Evolutionary conservation across 345 rosid genomes (phyloP).

Genomic region (Acer yangbiense): DNA sequence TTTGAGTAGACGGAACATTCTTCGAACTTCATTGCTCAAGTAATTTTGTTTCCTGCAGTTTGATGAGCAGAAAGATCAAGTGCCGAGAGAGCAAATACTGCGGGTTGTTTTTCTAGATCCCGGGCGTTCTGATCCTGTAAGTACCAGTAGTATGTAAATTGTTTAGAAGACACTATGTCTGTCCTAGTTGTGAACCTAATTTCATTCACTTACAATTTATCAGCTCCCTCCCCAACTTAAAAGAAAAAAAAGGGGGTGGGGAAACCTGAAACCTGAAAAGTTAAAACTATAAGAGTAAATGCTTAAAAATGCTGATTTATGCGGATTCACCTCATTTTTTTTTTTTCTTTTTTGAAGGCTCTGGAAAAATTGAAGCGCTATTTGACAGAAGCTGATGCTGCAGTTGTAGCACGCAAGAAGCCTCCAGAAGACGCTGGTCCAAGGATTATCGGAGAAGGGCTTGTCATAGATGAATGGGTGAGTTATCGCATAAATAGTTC

Average conservation of each 20-base stretch:
- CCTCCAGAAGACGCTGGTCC: slow-evolving; percentile 87
- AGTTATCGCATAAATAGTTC: slow-evolving; percentile 26
- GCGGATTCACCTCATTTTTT: not conserved
- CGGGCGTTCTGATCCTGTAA: slow-evolving; percentile 72
- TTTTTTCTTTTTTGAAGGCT: slow-evolving; percentile 37
- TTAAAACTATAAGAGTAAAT: not conserved
- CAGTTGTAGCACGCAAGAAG: slow-evolving; percentile 76
- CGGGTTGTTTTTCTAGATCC: slow-evolving; percentile 89
- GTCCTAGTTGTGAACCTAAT: not conserved
- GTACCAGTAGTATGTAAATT: slow-evolving; percentile 16
- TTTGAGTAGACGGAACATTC: not conserved
- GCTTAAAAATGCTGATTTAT: not conserved
- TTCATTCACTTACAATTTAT: not conserved
- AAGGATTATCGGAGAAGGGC: slow-evolving; percentile 91
- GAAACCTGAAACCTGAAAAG: not conserved
- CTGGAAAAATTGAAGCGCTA: slow-evolving; percentile 89
- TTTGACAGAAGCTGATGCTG: slow-evolving; percentile 88
- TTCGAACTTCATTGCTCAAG: not conserved
- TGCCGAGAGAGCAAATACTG: slow-evolving; percentile 73
- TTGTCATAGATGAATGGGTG: slow-evolving; percentile 99
- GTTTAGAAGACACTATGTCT: not conserved
- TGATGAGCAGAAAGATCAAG: slow-evolving; percentile 93
- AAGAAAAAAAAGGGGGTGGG: not conserved
- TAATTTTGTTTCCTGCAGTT: slow-evolving; percentile 50
- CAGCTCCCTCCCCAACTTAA: not conserved